Percentiles rank a stretch among this genome's conserved stretches.
Conservation (phyloP, 75 land plant genomes). For the Selaginella tamariscina region DNA sequence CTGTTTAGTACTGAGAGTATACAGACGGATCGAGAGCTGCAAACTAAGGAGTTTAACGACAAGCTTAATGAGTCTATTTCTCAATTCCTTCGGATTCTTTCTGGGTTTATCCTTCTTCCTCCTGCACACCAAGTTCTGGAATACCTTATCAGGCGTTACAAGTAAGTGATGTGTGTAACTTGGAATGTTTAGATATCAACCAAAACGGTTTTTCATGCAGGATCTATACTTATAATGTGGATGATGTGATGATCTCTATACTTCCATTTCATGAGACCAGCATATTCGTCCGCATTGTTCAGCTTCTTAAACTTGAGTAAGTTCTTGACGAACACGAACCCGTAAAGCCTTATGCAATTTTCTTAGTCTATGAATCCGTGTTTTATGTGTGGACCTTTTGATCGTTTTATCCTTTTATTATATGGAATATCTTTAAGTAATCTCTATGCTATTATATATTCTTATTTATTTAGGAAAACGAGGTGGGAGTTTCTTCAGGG, state of each 20-base stretch:
- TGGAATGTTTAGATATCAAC: not conserved
- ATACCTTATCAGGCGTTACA: constrained; percentile 84
- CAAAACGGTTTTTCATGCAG: constrained; percentile 22
- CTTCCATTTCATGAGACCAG: constrained; percentile 86
- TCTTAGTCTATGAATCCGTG: no score
- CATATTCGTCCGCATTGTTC: constrained; percentile 73
- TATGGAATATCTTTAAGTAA: not conserved
- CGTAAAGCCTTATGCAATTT: no score
- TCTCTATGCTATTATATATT: not conserved
- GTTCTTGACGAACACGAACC: no score
- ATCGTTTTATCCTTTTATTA: no score
- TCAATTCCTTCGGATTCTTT: constrained; percentile 45
- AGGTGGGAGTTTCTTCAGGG: constrained; percentile 79
- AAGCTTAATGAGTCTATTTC: constrained; percentile 44
- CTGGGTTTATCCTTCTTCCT: constrained; percentile 42
- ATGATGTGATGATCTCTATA: constrained; percentile 57
- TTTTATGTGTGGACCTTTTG: no score
- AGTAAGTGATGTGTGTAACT: constrained; percentile 30
- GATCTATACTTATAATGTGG: constrained; percentile 66
- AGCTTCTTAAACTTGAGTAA: constrained; percentile 48
- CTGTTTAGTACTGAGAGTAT: constrained; percentile 53
- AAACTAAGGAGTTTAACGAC: constrained; percentile 46
- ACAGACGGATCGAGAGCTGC: constrained; percentile 56
- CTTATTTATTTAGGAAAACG: constrained; percentile 36
- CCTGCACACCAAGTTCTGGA: constrained; percentile 71